These are phyloP conservation scores for Desmodesmus armatus DNA, from an alignment of 139 green algal species.

Conservation along the genomic window DNA sequence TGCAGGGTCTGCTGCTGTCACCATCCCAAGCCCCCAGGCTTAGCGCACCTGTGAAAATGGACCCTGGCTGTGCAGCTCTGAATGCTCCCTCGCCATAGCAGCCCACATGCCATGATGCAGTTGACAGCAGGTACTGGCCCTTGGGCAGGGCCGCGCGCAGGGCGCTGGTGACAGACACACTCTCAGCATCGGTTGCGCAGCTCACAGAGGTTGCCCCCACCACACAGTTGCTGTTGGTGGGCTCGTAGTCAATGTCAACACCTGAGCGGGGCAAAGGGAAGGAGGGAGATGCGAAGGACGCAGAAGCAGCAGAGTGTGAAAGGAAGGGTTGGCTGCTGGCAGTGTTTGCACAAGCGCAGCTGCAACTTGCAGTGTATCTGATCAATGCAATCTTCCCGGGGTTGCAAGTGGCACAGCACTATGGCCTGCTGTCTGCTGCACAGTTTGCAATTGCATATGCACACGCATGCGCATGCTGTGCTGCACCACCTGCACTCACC, in stretches of 20 bases:
- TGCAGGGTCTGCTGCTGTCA: too few relatives aligned
- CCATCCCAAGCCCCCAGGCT: too few relatives aligned
- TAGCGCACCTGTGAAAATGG: conserved; percentile 47
- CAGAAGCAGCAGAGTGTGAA: too few relatives aligned
- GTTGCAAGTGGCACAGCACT: too few relatives aligned
- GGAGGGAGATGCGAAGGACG: too few relatives aligned
- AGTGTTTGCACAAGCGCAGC: too few relatives aligned
- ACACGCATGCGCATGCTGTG: background rate
- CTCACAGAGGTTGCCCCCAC: background rate
- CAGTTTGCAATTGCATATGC: too few relatives aligned
- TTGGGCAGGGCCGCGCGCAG: conserved; percentile 55
- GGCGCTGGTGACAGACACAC: conserved; percentile 10
- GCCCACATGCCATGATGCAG: conserved; percentile 53
- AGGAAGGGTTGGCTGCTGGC: too few relatives aligned
- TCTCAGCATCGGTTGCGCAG: conserved; percentile 56
- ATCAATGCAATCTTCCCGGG: too few relatives aligned
- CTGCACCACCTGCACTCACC: conserved; percentile 26
- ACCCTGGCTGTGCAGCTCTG: conserved; percentile 12
- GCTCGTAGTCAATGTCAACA: conserved; percentile 25
- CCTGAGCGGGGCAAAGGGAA: too few relatives aligned
- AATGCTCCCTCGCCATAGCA: conserved; percentile 56
- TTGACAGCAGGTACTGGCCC: conserved; percentile 50
- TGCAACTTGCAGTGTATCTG: too few relatives aligned
- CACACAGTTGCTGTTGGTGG: conserved; percentile 6
- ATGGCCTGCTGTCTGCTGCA: too few relatives aligned